Evolutionary conservation across 2,329 filamentous ascomycete species (phyloP), one percentile per base, ranked within the genome.

Genomic region (Ophiostoma himal-ulmi): DNA sequence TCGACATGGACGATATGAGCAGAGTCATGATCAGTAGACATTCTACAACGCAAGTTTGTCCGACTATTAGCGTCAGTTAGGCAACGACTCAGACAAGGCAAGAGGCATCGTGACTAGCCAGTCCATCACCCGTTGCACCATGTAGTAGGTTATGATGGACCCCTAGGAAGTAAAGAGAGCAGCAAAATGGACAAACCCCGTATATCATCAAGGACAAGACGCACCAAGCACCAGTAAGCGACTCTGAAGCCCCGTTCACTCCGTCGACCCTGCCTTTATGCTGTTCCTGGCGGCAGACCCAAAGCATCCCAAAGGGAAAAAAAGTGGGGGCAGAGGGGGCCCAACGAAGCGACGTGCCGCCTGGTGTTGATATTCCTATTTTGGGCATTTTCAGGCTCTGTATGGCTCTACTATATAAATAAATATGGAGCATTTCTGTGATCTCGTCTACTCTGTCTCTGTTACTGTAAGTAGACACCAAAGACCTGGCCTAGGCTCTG

Each of bases 231-330:
- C 48, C 48, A 26, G 7, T 14, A 22, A 57, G 52, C 52, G 52
- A 26, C 39, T 13, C 39, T 44, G 7, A 44, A 11, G 39, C 30
- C 52, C 22, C 52, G 22, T 26, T 26, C 52, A 26, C 52, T n/a
- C 52, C 52, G 8, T 57, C 11, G 34, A 44, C 36, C 52, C 48
- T 57, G 52, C 52, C n/a, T 57, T 57, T 26, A 41, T 66, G 65
- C 66, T 68, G 69, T 70, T 68, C 69, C 66, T 68, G 66, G 66
- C 54, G 66, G 22, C 39, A 68, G 66, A 64, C 48, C 39, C 48
- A 54, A 54, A 10, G 48, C 48, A 66, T 52, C 69, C 34, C 44
- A 68, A 68, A 64, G 39, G 5, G 44, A n/a, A 48, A 67, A 67
- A 67, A 30, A 52, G 37, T 44, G 37, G 37, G 37, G 44, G 20